A percentile compares a stretch with the other conserved stretches of the same genome.
These are phyloP conservation scores for Malus orientalis DNA, from an alignment of 306 rosid genomes.

Conservation along the genomic window DNA sequence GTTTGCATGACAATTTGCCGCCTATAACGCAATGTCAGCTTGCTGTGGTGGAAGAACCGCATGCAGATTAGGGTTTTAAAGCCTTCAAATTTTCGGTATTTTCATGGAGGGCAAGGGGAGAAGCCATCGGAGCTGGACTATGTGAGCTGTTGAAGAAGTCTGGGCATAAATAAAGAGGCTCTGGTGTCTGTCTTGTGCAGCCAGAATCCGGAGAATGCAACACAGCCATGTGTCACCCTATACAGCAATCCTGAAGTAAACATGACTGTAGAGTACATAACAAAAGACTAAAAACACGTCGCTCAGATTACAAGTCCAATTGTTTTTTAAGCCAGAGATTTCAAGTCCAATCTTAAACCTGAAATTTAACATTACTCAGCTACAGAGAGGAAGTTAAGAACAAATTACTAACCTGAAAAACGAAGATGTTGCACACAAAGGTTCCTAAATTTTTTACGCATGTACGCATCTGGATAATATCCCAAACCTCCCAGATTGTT, in stretches of 20 bases:
- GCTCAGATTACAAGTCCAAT: not conserved
- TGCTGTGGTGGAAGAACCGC: conserved; percentile 8
- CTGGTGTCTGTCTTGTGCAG: conserved; percentile 48
- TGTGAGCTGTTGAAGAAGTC: conserved; percentile 65
- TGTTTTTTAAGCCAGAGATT: not conserved
- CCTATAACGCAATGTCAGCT: not conserved
- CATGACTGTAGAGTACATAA: not conserved
- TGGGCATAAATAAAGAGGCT: conserved; percentile 81
- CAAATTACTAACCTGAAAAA: conserved; percentile 49
- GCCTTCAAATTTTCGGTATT: conserved; percentile 57
- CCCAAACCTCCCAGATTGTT: conserved; percentile 61
- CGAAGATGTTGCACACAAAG: conserved; percentile 67
- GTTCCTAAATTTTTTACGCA: conserved; percentile 63
- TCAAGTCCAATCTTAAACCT: not conserved
- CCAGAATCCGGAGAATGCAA: conserved; percentile 3
- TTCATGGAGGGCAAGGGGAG: conserved; percentile 76
- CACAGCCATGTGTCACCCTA: not conserved
- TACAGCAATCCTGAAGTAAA: not conserved
- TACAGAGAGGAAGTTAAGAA: not conserved
- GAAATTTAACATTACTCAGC: not conserved
- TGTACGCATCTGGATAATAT: conserved; percentile 47
- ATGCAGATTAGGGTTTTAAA: conserved; percentile 31
- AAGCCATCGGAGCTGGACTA: conserved; percentile 60
- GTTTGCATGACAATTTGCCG: too few species aligned
- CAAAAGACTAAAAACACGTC: not conserved